A percentile compares a stretch with the other conserved stretches of the same genome.
Conservation (phyloP, 192 early-diverging fungal genomes). For the Coemansia sp. region DNA sequence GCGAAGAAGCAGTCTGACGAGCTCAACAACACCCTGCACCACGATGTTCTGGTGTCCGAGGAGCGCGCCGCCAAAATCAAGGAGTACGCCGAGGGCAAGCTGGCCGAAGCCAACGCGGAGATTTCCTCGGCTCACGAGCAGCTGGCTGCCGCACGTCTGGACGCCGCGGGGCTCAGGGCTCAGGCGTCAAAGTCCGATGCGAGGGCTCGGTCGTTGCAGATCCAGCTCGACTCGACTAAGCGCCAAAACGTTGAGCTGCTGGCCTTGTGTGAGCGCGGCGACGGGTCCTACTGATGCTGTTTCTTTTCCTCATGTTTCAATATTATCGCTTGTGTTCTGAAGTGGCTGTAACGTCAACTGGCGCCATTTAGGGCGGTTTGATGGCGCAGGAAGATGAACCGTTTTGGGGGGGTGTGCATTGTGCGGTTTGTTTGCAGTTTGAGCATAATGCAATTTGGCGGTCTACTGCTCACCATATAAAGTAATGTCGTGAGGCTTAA, state of each 20-base stretch:
- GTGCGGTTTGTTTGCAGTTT: background rate
- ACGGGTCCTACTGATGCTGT: background rate
- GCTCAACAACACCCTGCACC: constrained; percentile 16
- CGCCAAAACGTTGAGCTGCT: constrained; percentile 49
- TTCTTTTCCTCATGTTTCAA: background rate
- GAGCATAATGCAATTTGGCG: background rate
- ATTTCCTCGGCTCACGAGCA: constrained; percentile 19
- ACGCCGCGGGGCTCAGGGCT: constrained; percentile 8
- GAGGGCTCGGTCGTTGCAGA: constrained; percentile 29
- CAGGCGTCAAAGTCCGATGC: constrained; percentile 30
- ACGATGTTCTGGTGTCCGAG: constrained; percentile 36
- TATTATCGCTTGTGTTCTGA: background rate
- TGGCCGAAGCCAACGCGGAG: constrained; percentile 29
- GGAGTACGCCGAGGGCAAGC: constrained; percentile 32
- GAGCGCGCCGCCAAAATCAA: constrained; percentile 32
- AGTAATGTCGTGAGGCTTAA: background rate
- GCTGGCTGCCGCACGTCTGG: constrained; percentile 19
- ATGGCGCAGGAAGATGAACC: background rate
- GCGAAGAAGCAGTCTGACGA: constrained; percentile 28
- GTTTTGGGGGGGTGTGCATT: background rate
- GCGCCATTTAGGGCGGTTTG: background rate
- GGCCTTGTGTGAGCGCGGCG: constrained; percentile 19
- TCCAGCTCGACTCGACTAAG: constrained; percentile 41
- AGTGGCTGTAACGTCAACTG: background rate
- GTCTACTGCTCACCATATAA: background rate